Base-by-base conservation (phyloP, 495 filamentous ascomycete genomes). In the Geoglossum glabrum region DNA sequence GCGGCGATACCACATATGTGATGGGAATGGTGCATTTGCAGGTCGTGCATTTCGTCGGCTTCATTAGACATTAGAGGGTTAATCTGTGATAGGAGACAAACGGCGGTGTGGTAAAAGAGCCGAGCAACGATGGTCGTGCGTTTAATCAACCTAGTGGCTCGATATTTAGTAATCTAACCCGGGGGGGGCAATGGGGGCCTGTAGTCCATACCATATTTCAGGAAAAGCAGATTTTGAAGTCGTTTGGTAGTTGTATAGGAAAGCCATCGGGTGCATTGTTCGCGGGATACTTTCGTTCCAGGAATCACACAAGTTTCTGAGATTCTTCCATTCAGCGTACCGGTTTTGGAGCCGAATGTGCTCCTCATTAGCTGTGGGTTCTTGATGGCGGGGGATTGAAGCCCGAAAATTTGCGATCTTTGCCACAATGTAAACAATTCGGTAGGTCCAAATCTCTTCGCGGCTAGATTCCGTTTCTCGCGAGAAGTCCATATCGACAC, bases 361-460 rank as follows among this genome's bases (percentile, higher is more conserved):
- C 63, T 83, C 77, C 38, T 79, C 73, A 55, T 78, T 72, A 7
- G 76, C 77, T 28, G 75, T 77, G 0, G 75, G 63, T 30, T 81
- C 79, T 43, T 79, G 76, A 47, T 79, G 76, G 25, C 74, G 73
- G 3, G 82, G 79, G 6, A 79, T 77, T 31, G 77, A 77, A 23
- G 84, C 81, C 30, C 83, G 80, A 65, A 95, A 90, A 64, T 90
- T 90, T 56, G 80, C 76, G 34, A 95, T 78, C 65, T 95, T 96
- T 43, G 85, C 90, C 47, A 94, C 76, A 60, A 95, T 84, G 66
- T 89, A 97, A 33, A 95, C 74, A 56, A 96, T 92, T 28, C 86
- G 79, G 65, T 95, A 81, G 7, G 84, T 82, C 92, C 92, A 98
- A n/a, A 85, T 63, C 59, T 95, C 88, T 66, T 95, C 89, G 36